Conservation (phyloP, 192 early-diverging fungal species). For the Coemansia erecta region DNA sequence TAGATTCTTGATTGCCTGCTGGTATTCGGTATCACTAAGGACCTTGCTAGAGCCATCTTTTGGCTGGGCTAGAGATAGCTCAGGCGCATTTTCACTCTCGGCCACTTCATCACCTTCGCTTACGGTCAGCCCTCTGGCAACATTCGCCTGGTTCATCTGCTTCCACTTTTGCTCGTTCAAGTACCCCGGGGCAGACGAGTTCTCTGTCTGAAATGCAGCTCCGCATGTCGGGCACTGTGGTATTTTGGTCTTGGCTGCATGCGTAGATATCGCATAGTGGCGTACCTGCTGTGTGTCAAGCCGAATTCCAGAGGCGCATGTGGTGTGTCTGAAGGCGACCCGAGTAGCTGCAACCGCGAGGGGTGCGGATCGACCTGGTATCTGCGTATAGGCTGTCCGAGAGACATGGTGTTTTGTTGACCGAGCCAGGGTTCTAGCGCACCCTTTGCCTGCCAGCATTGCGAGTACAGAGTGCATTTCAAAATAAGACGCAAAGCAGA, state of each 20-base stretch:
- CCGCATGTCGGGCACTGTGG: conserved; percentile 67
- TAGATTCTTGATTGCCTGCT: conserved; percentile 25
- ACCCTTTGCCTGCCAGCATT: no score
- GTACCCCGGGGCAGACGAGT: conserved; percentile 53
- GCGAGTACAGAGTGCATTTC: no score
- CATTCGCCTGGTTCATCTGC: conserved; percentile 48
- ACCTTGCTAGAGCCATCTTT: conserved; percentile 7
- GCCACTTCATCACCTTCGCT: not conserved
- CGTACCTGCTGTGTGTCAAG: not conserved
- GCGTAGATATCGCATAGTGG: conserved; percentile 15
- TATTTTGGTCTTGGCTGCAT: conserved; percentile 29
- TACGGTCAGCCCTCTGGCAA: conserved; percentile 21
- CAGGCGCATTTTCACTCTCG: not conserved
- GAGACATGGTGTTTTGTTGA: no score
- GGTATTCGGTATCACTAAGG: conserved; percentile 51
- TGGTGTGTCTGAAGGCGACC: no score
- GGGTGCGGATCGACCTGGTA: no score
- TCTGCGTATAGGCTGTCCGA: no score
- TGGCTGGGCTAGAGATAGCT: conserved; percentile 9
- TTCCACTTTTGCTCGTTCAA: conserved; percentile 43
- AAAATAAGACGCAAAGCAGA: no score
- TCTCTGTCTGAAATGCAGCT: conserved; percentile 59
- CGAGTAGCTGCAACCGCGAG: no score
- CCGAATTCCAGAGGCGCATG: not conserved
- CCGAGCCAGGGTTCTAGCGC: no score